phyloP scores from a whole-genome alignment of 1,284 basidiomycete genomes.

The Papiliotrema terrestris region DNA sequence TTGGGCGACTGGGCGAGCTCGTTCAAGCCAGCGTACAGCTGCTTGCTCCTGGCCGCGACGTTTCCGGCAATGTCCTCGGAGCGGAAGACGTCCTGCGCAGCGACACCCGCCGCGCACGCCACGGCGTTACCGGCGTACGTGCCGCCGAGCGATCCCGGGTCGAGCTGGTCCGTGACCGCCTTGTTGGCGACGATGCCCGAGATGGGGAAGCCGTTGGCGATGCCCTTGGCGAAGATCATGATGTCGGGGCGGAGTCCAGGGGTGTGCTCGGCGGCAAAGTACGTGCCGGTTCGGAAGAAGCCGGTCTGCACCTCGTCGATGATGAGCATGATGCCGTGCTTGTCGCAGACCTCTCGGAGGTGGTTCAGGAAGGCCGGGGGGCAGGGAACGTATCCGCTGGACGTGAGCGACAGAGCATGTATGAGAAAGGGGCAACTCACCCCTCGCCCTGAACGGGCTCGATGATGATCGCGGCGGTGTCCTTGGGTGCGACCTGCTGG shows the following conservation, averaged over 20 bases:
- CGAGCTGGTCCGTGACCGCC: slow-evolving; percentile 75
- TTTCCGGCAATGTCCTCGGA: slow-evolving; percentile 77
- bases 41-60: slow-evolving; percentile 66
- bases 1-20: slow-evolving; percentile 45
- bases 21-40: slow-evolving; percentile 65
- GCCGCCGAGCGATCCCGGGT: slow-evolving; percentile 79
- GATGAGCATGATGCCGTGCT: slow-evolving; percentile 73
- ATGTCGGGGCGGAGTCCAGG: slow-evolving; percentile 82
- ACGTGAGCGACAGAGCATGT: not conserved
- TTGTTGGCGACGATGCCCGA: slow-evolving; percentile 78
- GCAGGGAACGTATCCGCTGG: slow-evolving; percentile 79
- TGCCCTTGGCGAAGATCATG: slow-evolving; percentile 77
- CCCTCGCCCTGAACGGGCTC: slow-evolving; percentile 91
- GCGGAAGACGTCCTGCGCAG: slow-evolving; percentile 70
- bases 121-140: slow-evolving; percentile 90
- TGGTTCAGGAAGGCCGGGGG: slow-evolving; percentile 75
- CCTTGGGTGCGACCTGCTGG: slow-evolving; percentile 77
- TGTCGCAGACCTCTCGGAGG: slow-evolving; percentile 78
- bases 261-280: slow-evolving; percentile 66
- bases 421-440: slow-evolving; percentile 10
- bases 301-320: slow-evolving; percentile 88
- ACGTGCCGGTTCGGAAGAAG: slow-evolving; percentile 83
- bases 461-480: slow-evolving; percentile 87
- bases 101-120: slow-evolving; percentile 79
- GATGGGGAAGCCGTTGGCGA: slow-evolving; percentile 69